Base-by-base conservation (phyloP, 1,284 basidiomycete genomes). In the Pseudozyma sp. region DNA sequence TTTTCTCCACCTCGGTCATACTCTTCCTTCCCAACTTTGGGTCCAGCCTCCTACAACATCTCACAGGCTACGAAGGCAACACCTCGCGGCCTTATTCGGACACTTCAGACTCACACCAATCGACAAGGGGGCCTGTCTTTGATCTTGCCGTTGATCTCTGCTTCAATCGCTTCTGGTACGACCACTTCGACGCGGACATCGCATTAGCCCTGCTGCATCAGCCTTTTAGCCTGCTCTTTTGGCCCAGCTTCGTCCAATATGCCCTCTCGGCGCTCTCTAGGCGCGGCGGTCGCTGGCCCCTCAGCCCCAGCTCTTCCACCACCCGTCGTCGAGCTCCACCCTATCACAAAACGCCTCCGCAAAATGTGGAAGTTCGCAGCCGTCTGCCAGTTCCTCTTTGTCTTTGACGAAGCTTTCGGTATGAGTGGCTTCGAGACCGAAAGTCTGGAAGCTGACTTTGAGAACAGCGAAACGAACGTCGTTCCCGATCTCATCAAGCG, bases 371-470 rank as follows among this genome's bases (percentile, higher is more conserved):
- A 81, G 70, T 85, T 83, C 63, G 83, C 83, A 7, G 82, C 82
- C 12, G 63, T 83, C 25, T 83, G 83, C 49, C 83, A 85, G 42
- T 85, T 85, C 51, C 70, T 85, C 35, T 75, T 82, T 47, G 82
- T 82, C 9, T 85, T 85, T 54, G 80, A 83, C 55, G 82, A 83
- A 49, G 81, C 81, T n/a, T 80, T 85, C 42, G 77, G 77, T 42
- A 70, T 83, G 58, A 78, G 75, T 44, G 81, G 78, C 40, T 82
- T 82, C 59, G 73, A 83, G 55, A 80, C 83, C 12, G 75, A 81
- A 47, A 55, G 55, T 18, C 82, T 88, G n/a, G 88, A 89, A 70
- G 60, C 69, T 19, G 88, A 88, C 72, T 80, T 88, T 51, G 87
- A 88, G 56, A 85, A 86, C 13, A 81, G 84, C 16, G 86, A 87